phyloP scores from a whole-genome alignment of 495 filamentous ascomycete species.

The Neurospora sp. region DNA sequence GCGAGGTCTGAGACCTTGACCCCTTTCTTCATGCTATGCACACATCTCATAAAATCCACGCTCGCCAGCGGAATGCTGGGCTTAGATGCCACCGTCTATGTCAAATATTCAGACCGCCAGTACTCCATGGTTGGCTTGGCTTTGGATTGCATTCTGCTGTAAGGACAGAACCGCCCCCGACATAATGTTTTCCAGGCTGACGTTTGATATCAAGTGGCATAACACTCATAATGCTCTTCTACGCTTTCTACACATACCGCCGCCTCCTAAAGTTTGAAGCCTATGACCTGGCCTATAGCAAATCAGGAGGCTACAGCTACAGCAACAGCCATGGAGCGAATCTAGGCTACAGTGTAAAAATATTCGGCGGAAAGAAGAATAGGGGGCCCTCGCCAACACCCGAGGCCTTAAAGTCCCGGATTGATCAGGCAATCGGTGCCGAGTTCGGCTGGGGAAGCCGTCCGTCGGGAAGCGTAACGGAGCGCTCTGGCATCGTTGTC shows the following conservation, averaged over 20 bases:
- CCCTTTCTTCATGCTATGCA: conserved; percentile 34
- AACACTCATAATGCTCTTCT: conserved; percentile 25
- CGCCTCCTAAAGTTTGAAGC: conserved; percentile 33
- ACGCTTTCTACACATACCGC: conserved; percentile 31
- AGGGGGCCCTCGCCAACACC: background rate
- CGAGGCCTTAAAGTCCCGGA: conserved; percentile 14
- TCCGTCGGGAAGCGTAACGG: background rate
- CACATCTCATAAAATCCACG: conserved; percentile 33
- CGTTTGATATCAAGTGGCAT: conserved; percentile 15
- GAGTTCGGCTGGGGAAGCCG: conserved; percentile 30
- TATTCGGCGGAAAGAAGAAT: background rate
- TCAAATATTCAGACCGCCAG: conserved; percentile 24
- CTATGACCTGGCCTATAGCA: conserved; percentile 22
- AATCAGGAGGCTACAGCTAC: conserved; percentile 10
- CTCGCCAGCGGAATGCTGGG: conserved; percentile 31
- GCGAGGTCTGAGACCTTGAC: conserved; percentile 35
- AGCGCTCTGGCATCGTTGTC: conserved; percentile 3
- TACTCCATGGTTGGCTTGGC: conserved; percentile 33
- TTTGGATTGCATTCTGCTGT: conserved; percentile 34
- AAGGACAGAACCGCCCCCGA: background rate
- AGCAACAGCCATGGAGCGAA: conserved; percentile 6
- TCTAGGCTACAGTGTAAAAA: conserved; percentile 11
- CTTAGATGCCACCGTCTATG: conserved; percentile 35
- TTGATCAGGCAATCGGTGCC: conserved; percentile 25
- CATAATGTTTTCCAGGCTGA: background rate